These are phyloP conservation scores for Neolentinus lepideus DNA, from an alignment of 1,284 basidiomycete genomes.

Conservation along the genomic window DNA sequence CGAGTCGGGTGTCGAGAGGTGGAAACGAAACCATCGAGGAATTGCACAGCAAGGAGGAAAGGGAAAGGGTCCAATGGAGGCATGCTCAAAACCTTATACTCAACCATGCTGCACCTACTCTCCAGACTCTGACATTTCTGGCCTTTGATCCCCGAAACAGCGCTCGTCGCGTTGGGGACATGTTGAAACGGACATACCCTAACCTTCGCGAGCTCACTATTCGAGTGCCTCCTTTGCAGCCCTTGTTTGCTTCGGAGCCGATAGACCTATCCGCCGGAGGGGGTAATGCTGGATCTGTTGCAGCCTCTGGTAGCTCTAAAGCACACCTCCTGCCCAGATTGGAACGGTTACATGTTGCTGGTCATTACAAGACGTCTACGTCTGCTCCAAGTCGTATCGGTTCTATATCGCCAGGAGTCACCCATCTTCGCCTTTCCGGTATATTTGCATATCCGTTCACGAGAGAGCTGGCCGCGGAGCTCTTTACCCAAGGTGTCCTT, in stretches of 20 bases:
- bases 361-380: constrained; percentile 13
- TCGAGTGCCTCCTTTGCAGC: constrained; percentile 11
- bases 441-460: constrained; percentile 10
- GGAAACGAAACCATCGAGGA: constrained; percentile 8
- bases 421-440: constrained; percentile 22
- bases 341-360: constrained; percentile 19
- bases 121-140: constrained; percentile 19
- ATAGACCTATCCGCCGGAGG: constrained; percentile 11
- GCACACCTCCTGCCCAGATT: constrained; percentile 10
- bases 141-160: constrained; percentile 16
- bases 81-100: constrained; percentile 14
- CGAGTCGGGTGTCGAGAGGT: constrained; percentile 1
- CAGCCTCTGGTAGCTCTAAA: background rate
- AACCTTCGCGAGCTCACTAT: constrained; percentile 19
- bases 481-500: background rate
- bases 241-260: background rate
- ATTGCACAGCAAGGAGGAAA: constrained; percentile 9
- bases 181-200: constrained; percentile 14
- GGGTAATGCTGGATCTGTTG: constrained; percentile 7
- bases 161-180: constrained; percentile 12
- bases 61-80: constrained; percentile 7
- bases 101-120: constrained; percentile 16
- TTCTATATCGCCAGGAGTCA: constrained; percentile 14
- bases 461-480: background rate
- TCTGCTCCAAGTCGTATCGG: constrained; percentile 13